These are phyloP conservation scores for Alternaria panax DNA, from an alignment of 2,329 filamentous ascomycete species.

Conservation along the genomic window DNA sequence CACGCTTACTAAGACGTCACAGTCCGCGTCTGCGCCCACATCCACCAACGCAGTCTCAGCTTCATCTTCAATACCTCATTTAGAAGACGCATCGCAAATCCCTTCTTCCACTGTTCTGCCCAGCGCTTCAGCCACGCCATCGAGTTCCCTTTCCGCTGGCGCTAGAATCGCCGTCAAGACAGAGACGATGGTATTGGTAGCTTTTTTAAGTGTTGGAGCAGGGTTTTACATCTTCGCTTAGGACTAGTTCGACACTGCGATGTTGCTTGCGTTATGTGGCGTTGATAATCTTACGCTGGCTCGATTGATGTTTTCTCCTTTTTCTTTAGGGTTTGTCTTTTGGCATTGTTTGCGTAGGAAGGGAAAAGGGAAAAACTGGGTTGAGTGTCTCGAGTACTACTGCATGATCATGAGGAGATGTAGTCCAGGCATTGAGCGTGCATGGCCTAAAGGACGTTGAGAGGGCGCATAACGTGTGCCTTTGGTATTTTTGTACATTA, in stretches of 20 bases:
- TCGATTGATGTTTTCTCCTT: not conserved
- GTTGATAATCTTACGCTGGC: not conserved
- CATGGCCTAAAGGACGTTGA: not conserved
- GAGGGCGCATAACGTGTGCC: not conserved
- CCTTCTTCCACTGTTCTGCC: not conserved
- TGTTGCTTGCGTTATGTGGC: not conserved
- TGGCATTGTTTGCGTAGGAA: not conserved
- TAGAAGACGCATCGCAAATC: not conserved
- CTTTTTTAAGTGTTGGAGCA: conserved; percentile 4
- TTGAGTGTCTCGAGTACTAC: not conserved
- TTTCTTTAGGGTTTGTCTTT: not conserved
- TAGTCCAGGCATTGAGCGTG: not conserved
- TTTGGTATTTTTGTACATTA: conserved; percentile 6
- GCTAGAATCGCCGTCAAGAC: not conserved
- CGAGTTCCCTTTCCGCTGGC: not conserved
- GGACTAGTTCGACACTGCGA: not conserved
- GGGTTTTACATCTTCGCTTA: conserved; percentile 16
- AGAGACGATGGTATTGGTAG: conserved; percentile 1
- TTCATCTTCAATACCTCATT: not conserved
- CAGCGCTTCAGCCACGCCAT: conserved; percentile 2
- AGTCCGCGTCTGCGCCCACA: conserved; percentile 8
- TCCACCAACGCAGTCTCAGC: not conserved
- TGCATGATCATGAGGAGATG: not conserved
- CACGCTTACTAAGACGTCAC: conserved; percentile 13
- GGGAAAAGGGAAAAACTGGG: not conserved